Base-by-base conservation (phyloP, 352 stramenopile species). In the Peronosclerospora sorghi region DNA sequence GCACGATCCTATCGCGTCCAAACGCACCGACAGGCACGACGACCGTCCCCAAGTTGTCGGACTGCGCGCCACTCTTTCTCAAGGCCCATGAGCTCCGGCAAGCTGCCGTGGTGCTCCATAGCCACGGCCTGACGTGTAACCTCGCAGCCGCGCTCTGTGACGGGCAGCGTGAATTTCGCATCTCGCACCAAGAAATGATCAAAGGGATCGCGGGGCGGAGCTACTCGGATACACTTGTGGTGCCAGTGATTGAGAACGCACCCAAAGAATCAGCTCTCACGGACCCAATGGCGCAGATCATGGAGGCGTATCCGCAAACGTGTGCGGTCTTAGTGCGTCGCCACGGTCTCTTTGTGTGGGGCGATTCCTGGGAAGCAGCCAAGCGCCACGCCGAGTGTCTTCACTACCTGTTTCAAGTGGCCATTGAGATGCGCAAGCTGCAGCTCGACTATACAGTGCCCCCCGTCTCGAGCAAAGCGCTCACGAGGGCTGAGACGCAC, bases 101-200 rank as follows among this genome's bases (percentile, higher is more conserved):
- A 34, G 80, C 82, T 37, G 76, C 78, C 7, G 80, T 83, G 1
- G 70, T 83, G 49, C 59, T 90, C 35, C 63, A 89, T 57, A 86
- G 68, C 55, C 85, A 96, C 50, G 74, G 73, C 14, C 66, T 91
- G 26, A 72, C 65, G 34, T 92, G 80, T 63, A 90, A 94, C 51
- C 32, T 97, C 45, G 86, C 88, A 10, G 95, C 91, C 12, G 62
- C 94, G 15, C 63, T 98, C 14, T 94, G 90, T 59, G 85, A 90
- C 20, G 71, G 68, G 32, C 54, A 77, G 51, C 62, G 47, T 23
- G 75, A 89, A 35, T 87, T 98, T 48, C 74, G 77, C 46, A 84
- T 97, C 27, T 96, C 93, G 14, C 88, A 98, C 58, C 79, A 97
- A 48, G 94, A 98, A 68, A 98, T 98, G 94, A 88, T 98, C 51